phyloP scores from a whole-genome alignment of 495 filamentous ascomycete genomes.

The Penicillium maclennaniae region DNA sequence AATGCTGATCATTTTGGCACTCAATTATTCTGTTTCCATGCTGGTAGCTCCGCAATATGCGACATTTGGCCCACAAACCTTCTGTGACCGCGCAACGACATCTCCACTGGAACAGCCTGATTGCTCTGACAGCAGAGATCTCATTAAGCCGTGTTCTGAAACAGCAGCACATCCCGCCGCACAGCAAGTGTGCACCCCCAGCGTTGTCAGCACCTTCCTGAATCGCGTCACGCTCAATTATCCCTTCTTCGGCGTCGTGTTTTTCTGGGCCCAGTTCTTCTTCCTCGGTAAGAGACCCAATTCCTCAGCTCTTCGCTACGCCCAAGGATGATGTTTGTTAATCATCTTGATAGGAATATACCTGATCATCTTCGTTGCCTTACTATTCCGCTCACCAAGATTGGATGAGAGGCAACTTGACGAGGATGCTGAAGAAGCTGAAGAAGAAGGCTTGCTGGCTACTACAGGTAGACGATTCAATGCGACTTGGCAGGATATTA shows the following conservation, averaged over 20 bases:
- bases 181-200: constrained; percentile 80
- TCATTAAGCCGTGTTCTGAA: constrained; percentile 80
- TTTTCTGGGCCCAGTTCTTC: constrained; percentile 92
- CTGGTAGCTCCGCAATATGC: constrained; percentile 91
- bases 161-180: constrained; percentile 55
- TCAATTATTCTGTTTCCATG: constrained; percentile 91
- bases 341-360: constrained; percentile 54
- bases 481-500: constrained; percentile 87
- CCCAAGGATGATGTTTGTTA: neutral
- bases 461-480: constrained; percentile 74
- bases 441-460: constrained; percentile 87
- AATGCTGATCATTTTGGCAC: constrained; percentile 78
- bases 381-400: constrained; percentile 74
- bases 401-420: constrained; percentile 71
- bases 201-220: constrained; percentile 83
- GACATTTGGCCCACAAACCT: constrained; percentile 91
- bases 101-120: constrained; percentile 63
- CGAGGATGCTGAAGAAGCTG: constrained; percentile 87
- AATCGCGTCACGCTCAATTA: constrained; percentile 94
- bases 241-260: constrained; percentile 88
- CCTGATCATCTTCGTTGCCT: constrained; percentile 68
- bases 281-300: constrained; percentile 61
- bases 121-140: constrained; percentile 66
- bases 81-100: constrained; percentile 64
- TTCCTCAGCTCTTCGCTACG: neutral